Percentiles rank a stretch among this genome's conserved stretches.
Evolutionary conservation across 1,139 yeast genomes (phyloP).

Genomic region (Spathaspora sp.): DNA sequence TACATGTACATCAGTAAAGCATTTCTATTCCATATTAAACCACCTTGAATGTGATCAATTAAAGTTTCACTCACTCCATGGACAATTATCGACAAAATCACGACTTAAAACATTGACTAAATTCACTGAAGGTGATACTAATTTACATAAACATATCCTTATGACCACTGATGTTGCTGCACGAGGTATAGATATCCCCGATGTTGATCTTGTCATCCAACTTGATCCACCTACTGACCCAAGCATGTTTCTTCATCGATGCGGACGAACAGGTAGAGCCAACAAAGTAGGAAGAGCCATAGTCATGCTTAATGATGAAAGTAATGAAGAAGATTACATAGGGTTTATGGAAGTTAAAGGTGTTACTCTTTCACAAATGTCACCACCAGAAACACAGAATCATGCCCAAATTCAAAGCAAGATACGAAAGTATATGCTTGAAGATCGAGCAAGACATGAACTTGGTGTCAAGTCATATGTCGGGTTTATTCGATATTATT

Average conservation of each 20-base stretch:
- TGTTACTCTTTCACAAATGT: slow-evolving; percentile 48
- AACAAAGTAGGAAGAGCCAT: slow-evolving; percentile 79
- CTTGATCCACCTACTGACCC: slow-evolving; percentile 92
- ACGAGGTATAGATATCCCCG: slow-evolving; percentile 90
- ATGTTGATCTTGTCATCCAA: slow-evolving; percentile 85
- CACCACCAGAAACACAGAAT: slow-evolving; percentile 23
- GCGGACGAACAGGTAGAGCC: slow-evolving; percentile 94
- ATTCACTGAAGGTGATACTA: slow-evolving; percentile 50
- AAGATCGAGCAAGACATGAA: slow-evolving; percentile 80
- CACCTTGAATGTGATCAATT: slow-evolving; percentile 17
- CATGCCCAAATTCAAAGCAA: slow-evolving; percentile 26
- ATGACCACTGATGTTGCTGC: slow-evolving; percentile 90
- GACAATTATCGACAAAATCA: slow-evolving; percentile 74
- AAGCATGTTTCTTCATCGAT: slow-evolving; percentile 80
- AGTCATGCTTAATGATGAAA: slow-evolving; percentile 63
- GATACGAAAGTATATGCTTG: slow-evolving; percentile 59
- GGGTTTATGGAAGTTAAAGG: slow-evolving; percentile 79
- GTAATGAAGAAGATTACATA: slow-evolving; percentile 76
- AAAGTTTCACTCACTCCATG: slow-evolving; percentile 72
- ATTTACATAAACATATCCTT: slow-evolving; percentile 54
- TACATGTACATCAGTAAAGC: slow-evolving; percentile 81
- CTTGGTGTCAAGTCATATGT: slow-evolving; percentile 78
- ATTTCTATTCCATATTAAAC: slow-evolving; percentile 62
- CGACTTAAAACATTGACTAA: slow-evolving; percentile 66
- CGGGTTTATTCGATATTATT: slow-evolving; percentile 78